These are phyloP conservation scores for Calvatia gigantea DNA, from an alignment of 768 basidiomycete species.

Conservation along the genomic window DNA sequence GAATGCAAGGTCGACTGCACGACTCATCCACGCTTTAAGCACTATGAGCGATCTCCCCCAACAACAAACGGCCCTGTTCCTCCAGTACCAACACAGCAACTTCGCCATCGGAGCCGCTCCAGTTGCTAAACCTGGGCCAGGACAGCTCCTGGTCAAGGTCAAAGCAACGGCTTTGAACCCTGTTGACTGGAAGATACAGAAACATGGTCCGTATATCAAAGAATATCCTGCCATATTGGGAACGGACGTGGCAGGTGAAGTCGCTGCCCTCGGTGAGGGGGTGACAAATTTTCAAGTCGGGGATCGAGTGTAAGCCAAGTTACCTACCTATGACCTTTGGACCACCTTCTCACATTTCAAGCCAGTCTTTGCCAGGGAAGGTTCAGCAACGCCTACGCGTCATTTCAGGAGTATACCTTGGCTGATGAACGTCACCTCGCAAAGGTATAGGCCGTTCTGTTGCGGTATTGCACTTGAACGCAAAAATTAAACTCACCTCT, in stretches of 20 bases:
- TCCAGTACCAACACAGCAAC: conserved; percentile 16
- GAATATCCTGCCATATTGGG: conserved; percentile 46
- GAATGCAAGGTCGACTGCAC: background rate
- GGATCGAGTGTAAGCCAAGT: conserved; percentile 45
- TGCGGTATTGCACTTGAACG: no score
- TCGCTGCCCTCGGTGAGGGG: conserved; percentile 48
- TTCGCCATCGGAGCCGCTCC: conserved; percentile 16
- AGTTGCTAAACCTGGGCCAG: conserved; percentile 27
- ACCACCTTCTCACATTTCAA: background rate
- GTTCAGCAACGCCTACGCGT: conserved; percentile 28
- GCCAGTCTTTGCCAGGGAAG: conserved; percentile 19
- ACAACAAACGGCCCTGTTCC: conserved; percentile 24
- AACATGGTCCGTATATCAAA: conserved; percentile 31
- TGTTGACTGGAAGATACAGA: conserved; percentile 49
- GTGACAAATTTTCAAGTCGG: conserved; percentile 47
- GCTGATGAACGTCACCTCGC: conserved; percentile 31
- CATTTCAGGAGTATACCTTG: conserved; percentile 39
- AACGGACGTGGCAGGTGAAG: conserved; percentile 47
- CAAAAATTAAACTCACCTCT: no score
- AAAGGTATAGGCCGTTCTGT: conserved; percentile 28
- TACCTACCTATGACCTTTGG: background rate
- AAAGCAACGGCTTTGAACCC: conserved; percentile 42
- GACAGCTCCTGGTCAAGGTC: conserved; percentile 40
- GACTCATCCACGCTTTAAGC: background rate
- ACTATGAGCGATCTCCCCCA: background rate